These are phyloP conservation scores for Ophiocordyceps polyrhachis-furcata DNA, from an alignment of 2,329 filamentous ascomycete genomes.

Conservation along the genomic window DNA sequence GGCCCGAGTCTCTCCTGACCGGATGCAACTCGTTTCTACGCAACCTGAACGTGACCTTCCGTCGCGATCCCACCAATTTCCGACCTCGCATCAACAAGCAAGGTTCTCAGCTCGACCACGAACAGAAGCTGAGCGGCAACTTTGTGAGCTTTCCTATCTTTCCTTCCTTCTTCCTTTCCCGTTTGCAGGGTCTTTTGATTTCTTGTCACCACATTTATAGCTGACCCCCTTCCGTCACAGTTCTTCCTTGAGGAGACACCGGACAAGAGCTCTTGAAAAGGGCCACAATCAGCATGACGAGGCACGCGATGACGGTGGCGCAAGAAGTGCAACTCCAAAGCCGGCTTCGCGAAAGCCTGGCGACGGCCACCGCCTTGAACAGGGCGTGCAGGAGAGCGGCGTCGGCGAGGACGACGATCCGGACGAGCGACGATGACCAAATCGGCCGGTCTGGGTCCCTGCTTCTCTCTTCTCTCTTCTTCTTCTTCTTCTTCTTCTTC, in stretches of 20 bases:
- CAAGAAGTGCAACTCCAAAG: conserved; percentile 30
- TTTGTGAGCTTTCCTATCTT: conserved; percentile 46
- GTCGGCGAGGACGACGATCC: conserved; percentile 47
- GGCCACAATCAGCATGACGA: conserved; percentile 16
- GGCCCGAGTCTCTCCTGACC: conserved; percentile 77
- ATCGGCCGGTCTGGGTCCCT: conserved; percentile 42
- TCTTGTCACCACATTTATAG: no score
- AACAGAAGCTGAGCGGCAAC: conserved; percentile 87
- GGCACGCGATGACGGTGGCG: conserved; percentile 12
- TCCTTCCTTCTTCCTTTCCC: not conserved
- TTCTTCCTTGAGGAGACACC: conserved; percentile 82
- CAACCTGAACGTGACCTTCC: conserved; percentile 96
- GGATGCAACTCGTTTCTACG: conserved; percentile 95
- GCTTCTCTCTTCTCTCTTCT: not conserved
- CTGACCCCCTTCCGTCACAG: conserved; percentile 19
- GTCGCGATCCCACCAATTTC: conserved; percentile 89
- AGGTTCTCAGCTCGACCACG: conserved; percentile 89
- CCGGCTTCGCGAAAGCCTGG: conserved; percentile 11
- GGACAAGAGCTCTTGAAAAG: conserved; percentile 41
- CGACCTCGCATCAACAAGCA: conserved; percentile 97
- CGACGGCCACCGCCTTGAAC: conserved; percentile 12
- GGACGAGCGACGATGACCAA: conserved; percentile 38
- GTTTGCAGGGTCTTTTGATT: not conserved
- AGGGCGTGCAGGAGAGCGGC: conserved; percentile 25
- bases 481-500: not conserved